Base-by-base conservation (phyloP, 208 protist species). In the Phytomonas sp. region DNA sequence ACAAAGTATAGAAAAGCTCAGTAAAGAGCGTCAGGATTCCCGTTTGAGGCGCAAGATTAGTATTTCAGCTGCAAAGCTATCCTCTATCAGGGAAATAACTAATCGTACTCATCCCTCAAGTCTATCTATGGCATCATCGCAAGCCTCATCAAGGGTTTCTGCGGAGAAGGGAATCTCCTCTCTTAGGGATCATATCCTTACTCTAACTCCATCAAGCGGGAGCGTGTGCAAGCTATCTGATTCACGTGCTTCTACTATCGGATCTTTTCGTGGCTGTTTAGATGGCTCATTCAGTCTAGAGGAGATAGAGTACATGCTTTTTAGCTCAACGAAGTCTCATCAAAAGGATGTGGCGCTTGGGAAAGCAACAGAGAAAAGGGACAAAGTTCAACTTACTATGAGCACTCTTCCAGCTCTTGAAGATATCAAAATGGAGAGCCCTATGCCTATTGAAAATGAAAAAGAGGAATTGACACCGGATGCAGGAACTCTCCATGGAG, bases 221-320 rank as follows among this genome's bases (percentile, higher is more conserved):
- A 51, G 40, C 40, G 13, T 15, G 20, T 6, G 40, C 20, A 15
- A 51, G 40, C 9, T 15, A 2, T 51, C 40, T 51, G 7, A 51
- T 15, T 51, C 20, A 51, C 40, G 7, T 51, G 40, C 40, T 51
- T 51, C 40, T 51, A 15, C 40, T 17, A 23, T 17, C 40, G 3
- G 7, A 51, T 51, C 40, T 20, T 3, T 20, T 17, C 3, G 40
- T 51, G 40, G 1, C 4, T 3, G 40, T 17, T 51, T 78, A 11
- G 84, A 89, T 33, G 77, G 91, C 62, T 79, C 89, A n/a, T 91
- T 83, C 51, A 91, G 86, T 17, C 69, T 95, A 51, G 81, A 95
- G 70, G 85, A 91, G 71, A 62, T 95, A 36, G 89, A 95, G 62
- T 46, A 82, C 46, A 78, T 82, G 9, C 84, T 95, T 26, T 91